Conservation (phyloP, 345 rosid genomes). For the Ailanthus altissimus region DNA sequence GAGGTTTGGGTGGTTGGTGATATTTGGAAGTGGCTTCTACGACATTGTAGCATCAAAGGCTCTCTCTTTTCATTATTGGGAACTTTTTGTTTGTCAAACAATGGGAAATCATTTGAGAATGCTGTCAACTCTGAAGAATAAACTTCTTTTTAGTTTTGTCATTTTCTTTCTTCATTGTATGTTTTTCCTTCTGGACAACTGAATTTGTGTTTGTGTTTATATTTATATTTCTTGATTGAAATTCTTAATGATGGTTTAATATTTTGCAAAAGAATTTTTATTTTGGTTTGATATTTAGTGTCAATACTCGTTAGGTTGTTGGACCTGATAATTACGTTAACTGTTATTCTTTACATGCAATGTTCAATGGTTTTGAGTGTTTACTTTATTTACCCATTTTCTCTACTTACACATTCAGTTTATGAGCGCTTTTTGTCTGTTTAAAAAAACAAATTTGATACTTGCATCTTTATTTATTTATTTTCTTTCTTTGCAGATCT, state of each 20-base stretch:
- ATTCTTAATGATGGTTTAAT: not conserved
- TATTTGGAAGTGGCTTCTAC: not conserved
- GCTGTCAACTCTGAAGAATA: not conserved
- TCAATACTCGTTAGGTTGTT: not conserved
- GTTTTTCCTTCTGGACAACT: not conserved
- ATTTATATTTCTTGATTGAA: not conserved
- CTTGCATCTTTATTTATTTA: not conserved
- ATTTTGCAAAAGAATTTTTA: not conserved
- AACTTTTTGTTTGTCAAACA: not conserved
- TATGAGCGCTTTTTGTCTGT: not conserved
- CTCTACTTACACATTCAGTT: not conserved
- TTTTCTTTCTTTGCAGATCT: slow-evolving; percentile 35
- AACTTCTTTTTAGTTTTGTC: not conserved
- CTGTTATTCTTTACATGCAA: not conserved
- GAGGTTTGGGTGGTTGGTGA: not conserved
- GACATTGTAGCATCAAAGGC: not conserved
- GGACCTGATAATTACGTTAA: not conserved
- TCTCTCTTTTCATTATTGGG: not conserved
- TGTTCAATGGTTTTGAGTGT: not conserved
- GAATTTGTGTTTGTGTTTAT: not conserved
- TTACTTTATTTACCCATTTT: not conserved
- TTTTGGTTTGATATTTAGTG: not conserved
- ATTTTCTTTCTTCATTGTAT: not conserved
- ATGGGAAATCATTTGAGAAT: not conserved
- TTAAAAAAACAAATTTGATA: not conserved